Evolutionary conservation across 2,329 filamentous ascomycete species (phyloP).

Genomic region (Albifimbria verrucaria): DNA sequence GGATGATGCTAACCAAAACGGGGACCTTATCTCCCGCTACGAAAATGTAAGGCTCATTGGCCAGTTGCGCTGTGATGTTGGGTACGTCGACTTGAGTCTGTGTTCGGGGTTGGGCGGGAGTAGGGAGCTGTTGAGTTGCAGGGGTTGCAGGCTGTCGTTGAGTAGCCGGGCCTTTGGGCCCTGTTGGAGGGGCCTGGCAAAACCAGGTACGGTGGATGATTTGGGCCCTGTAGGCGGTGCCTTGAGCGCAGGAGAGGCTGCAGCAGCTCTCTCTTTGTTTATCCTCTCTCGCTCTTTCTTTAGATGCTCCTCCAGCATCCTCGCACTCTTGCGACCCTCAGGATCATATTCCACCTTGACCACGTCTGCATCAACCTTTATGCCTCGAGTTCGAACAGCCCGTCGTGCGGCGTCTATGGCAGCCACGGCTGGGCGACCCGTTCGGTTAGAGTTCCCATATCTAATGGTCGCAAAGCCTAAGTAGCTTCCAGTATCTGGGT

Average conservation of each 20-base stretch:
- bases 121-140: constrained; percentile 26
- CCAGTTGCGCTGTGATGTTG: constrained; percentile 65
- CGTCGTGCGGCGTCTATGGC: constrained; percentile 79
- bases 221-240: constrained; percentile 36
- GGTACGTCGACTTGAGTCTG: constrained; percentile 60
- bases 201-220: constrained; percentile 20
- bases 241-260: constrained; percentile 26
- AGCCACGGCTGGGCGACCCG: constrained; percentile 44
- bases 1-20: constrained; percentile 77
- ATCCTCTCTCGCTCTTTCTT: constrained; percentile 64
- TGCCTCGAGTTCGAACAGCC: constrained; percentile 73
- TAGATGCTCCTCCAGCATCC: constrained; percentile 72
- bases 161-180: constrained; percentile 78
- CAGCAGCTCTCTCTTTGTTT: constrained; percentile 31
- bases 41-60: constrained; percentile 84
- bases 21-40: constrained; percentile 85
- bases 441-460: constrained; percentile 69
- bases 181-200: constrained; percentile 67
- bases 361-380: constrained; percentile 72
- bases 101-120: constrained; percentile 15
- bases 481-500: constrained; percentile 91
- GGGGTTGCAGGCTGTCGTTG: constrained; percentile 36
- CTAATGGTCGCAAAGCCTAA: constrained; percentile 90
- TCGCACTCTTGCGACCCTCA: constrained; percentile 73
- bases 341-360: constrained; percentile 87